phyloP scores from a whole-genome alignment of 805 yeast species.

The Candida tammaniensis region DNA sequence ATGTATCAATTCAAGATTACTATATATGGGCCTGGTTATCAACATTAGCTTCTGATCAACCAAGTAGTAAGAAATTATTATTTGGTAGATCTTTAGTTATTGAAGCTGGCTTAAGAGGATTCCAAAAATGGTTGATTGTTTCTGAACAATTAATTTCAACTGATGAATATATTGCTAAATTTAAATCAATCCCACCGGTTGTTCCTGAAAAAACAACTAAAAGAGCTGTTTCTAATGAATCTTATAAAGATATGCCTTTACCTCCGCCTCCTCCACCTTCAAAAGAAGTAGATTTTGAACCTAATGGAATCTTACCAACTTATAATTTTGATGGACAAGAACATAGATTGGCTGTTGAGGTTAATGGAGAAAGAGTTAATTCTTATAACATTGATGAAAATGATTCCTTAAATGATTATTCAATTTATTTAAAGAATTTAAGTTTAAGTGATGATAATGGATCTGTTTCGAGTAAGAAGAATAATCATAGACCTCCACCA shows the following conservation, averaged over 20 bases:
- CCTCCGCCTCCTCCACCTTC: constrained; percentile 25
- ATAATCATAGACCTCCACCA: constrained; percentile 12
- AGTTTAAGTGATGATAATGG: constrained; percentile 15
- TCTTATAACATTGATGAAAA: constrained; percentile 13
- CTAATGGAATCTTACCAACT: constrained; percentile 18
- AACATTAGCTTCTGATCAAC: constrained; percentile 70
- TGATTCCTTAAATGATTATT: constrained; percentile 20
- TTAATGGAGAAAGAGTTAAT: constrained; percentile 12
- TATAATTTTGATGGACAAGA: constrained; percentile 21
- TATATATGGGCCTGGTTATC: constrained; percentile 92
- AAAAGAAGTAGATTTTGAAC: constrained; percentile 11
- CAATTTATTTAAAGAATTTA: constrained; percentile 16
- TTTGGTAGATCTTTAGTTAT: constrained; percentile 82
- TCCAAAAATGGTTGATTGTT: constrained; percentile 75
- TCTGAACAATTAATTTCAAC: constrained; percentile 59
- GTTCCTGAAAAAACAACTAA: constrained; percentile 8
- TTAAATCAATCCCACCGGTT: constrained; percentile 20
- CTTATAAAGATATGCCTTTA: constrained; percentile 20
- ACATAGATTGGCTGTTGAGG: constrained; percentile 11
- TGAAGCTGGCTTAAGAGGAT: constrained; percentile 75
- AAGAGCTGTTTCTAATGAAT: constrained; percentile 12
- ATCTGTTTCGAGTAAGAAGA: constrained; percentile 4
- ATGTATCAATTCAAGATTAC: constrained; percentile 79
- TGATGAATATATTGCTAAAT: constrained; percentile 29
- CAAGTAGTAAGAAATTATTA: constrained; percentile 56